These are phyloP conservation scores for Sporothrix mexicana DNA, from an alignment of 2,329 filamentous ascomycete species.

Conservation along the genomic window DNA sequence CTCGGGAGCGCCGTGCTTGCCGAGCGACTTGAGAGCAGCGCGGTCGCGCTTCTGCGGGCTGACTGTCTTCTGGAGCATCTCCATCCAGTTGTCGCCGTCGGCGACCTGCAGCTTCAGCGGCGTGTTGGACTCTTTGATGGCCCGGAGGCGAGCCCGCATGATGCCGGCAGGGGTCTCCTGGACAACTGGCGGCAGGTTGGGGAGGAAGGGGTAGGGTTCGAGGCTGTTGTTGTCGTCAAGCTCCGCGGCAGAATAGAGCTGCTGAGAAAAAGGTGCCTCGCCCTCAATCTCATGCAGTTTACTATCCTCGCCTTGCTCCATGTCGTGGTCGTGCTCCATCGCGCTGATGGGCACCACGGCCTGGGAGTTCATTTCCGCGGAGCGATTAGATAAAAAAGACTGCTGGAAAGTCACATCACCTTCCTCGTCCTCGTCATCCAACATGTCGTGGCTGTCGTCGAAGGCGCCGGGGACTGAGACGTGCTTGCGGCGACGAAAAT, in stretches of 20 bases:
- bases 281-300: constrained; percentile 72
- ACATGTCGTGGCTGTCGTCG: constrained; percentile 65
- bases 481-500: constrained; percentile 55
- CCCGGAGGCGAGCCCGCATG: constrained; percentile 67
- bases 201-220: constrained; percentile 57
- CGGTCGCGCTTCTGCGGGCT: constrained; percentile 93
- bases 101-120: constrained; percentile 66
- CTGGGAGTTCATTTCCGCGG: constrained; percentile 75
- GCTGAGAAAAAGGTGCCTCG: constrained; percentile 78
- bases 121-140: constrained; percentile 64
- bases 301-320: constrained; percentile 78
- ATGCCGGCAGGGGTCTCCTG: constrained; percentile 65
- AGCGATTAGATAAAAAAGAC: constrained; percentile 95
- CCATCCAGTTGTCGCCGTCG: constrained; percentile 85
- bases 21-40: constrained; percentile 66
- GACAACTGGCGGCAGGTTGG: constrained; percentile 53
- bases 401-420: constrained; percentile 55
- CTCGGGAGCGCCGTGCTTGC: constrained; percentile 64
- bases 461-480: constrained; percentile 78
- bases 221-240: constrained; percentile 46
- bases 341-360: constrained; percentile 59
- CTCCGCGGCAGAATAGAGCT: constrained; percentile 78
- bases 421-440: constrained; percentile 64
- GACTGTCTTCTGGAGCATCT: constrained; percentile 91
- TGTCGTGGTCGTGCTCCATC: constrained; percentile 66